Evolutionary conservation across 2,329 filamentous ascomycete genomes (phyloP), one percentile per base, ranked within the genome.

Genomic region (Nigrospora oryzae): DNA sequence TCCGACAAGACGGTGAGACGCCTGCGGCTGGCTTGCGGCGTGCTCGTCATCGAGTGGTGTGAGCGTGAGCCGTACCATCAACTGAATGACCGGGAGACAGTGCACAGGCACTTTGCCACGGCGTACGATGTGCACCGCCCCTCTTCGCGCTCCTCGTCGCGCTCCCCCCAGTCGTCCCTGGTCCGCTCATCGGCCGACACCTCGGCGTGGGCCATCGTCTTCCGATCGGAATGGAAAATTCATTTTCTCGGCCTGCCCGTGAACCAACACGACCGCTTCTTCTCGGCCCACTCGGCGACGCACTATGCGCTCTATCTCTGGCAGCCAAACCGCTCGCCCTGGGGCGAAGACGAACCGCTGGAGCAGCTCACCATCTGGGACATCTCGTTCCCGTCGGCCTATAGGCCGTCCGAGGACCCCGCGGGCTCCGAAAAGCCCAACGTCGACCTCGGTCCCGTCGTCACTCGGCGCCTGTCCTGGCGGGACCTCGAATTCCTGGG

Each of bases 1-100:
- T 48, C 56, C 1, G 65, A 63, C 8, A 79, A 72, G 51, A 66
- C 75, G 32, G 63, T 83, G 23, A 67, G 79, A 12, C 69, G 79
- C 12, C 58, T 80, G 4, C 69, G 79, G 13, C 62, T 83, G 4
- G 68, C 71, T 31, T 63, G 72, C 32, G 64, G 65, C 2, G 63
- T 81, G n/a, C 62, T 84, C n/a, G 54, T 83, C 15, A 62, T 84
- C n/a, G 79, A 83, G 56, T 83, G 79, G 79, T 77, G 75, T 41
- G 75, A 80, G 53, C 58, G 64, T 2, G 63, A 69, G 28, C 62
- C 72, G 1, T 75, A 70, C 49, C 70, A 76, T 55, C 68, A 71
- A 56, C 57, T 75, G 17, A 74, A 77, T 55, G 68, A 72, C 46
- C 61, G 63, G 40, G 73, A 75, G 49, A 63, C 64, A 1, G 71